A percentile compares a stretch with the other conserved stretches of the same genome.
Conservation (phyloP, 73 alveolate species). For the Tetrahymena borealis region DNA sequence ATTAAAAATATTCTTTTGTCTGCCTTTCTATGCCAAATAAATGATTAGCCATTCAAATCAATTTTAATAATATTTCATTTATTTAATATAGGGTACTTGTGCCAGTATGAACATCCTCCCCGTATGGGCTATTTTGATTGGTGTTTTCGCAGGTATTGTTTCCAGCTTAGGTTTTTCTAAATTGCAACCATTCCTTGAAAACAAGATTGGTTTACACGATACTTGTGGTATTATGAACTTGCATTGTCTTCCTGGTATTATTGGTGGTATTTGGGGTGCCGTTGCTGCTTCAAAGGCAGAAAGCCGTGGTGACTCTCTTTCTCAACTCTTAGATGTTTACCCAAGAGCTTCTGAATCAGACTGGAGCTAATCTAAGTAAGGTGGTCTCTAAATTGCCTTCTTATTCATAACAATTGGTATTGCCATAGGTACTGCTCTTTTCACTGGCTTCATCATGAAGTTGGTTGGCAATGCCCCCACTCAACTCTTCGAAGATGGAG, state of each 20-base stretch:
- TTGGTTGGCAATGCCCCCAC: not conserved
- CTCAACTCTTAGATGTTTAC: not conserved
- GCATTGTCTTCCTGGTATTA: slow-evolving; percentile 85
- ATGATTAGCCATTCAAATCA: no score
- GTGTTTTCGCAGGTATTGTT: slow-evolving; percentile 56
- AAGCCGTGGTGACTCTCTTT: not conserved
- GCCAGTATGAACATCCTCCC: slow-evolving; percentile 44
- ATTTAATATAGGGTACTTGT: slow-evolving; percentile 59
- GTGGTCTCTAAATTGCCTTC: not conserved
- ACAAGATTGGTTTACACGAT: slow-evolving; percentile 62
- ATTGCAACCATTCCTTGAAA: slow-evolving; percentile 31
- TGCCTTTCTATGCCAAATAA: no score
- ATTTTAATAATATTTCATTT: no score
- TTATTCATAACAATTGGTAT: not conserved
- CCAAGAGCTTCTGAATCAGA: not conserved
- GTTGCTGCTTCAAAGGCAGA: slow-evolving; percentile 12
- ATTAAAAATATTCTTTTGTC: no score
- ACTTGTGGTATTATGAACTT: slow-evolving; percentile 67
- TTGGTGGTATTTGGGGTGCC: slow-evolving; percentile 78
- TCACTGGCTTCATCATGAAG: not conserved
- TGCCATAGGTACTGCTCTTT: not conserved
- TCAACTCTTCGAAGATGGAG: not conserved
- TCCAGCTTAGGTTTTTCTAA: slow-evolving; percentile 44
- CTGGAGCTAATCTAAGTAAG: not conserved
- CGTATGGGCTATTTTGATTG: slow-evolving; percentile 48